These are phyloP conservation scores for Sistotremastrum niveocremeum DNA, from an alignment of 768 basidiomycete genomes.

Conservation along the genomic window DNA sequence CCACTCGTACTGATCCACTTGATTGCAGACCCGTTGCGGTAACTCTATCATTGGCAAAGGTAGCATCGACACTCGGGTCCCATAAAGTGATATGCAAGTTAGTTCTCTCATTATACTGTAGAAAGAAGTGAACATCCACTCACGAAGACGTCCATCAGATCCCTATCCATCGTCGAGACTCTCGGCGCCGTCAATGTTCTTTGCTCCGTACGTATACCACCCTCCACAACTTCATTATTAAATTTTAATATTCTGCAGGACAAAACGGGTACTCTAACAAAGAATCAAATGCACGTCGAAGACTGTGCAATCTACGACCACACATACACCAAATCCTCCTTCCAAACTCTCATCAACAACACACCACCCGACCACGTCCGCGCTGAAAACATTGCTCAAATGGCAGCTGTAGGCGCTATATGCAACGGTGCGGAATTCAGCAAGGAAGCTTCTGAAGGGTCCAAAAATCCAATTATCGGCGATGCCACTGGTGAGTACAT, in stretches of 20 bases:
- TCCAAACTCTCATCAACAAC: conserved; percentile 1
- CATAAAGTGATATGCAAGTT: conserved; percentile 36
- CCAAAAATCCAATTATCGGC: conserved; percentile 27
- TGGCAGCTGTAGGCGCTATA: conserved; percentile 29
- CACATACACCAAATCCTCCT: conserved; percentile 8
- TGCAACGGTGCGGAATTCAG: conserved; percentile 38
- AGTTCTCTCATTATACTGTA: conserved; percentile 4
- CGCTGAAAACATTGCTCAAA: conserved; percentile 9
- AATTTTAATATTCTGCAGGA: too few species aligned
- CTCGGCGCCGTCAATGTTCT: conserved; percentile 38
- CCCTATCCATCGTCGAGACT: conserved; percentile 39
- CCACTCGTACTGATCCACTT: not conserved
- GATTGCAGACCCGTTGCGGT: conserved; percentile 25
- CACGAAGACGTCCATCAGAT: conserved; percentile 37
- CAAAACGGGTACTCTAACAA: conserved; percentile 40
- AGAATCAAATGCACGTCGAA: conserved; percentile 39
- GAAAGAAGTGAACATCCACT: conserved; percentile 32
- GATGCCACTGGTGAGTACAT: conserved; percentile 44
- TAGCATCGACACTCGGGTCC: conserved; percentile 33
- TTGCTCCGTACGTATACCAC: conserved; percentile 25
- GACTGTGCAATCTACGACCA: conserved; percentile 27
- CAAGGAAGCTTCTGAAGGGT: conserved; percentile 13
- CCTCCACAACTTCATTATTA: too few species aligned
- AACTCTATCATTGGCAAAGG: conserved; percentile 37
- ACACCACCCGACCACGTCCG: not conserved